Base-by-base conservation (phyloP, 1,139 yeast species). In the Sugiyamaella castrensis region DNA sequence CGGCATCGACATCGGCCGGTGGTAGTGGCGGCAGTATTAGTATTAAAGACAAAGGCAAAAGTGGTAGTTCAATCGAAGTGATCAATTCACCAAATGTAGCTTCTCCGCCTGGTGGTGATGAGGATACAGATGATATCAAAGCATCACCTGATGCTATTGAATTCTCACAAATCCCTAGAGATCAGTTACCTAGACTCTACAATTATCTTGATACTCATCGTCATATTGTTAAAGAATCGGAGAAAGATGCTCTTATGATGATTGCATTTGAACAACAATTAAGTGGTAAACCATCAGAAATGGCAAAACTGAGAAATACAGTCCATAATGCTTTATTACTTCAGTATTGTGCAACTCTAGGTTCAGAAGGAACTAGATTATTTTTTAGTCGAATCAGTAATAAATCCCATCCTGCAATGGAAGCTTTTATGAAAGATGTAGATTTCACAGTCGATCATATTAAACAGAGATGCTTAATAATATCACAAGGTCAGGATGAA, bases 171-270 rank as follows among this genome's bases (percentile, higher is more conserved):
- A 76, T 91, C 30, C 69, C 81, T 2, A 57, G 70, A 4, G 70
- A 72, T 29, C 74, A 84, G 46, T 72, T 79, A 49, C 60, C 70
- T 39, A 68, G 71, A 48, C 74, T 83, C 58, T 76, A 82, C 52
- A 69, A 69, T 45, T 83, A 71, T 64, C 70, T 86, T 58, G 68
- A 76, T 56, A 62, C 69, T 50, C 87, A 89, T 65, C 80, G 87
- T 30, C 73, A 76, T 50, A 86, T 94, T 52, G 80, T 91, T 49
- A 80, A 81, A 2, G 91, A 86, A 57, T 82, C 81, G 53, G 98
- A 92, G 64, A 89, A 91, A 64, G 98, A 94, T 67, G 91, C 96
- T 0, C 77, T 94, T 52, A 74, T 91, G 64, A 91, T 92, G 96
- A 82, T 84, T 26, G 95, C 98, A 0, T 94, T 92, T 66, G 96